Evolutionary conservation across 129 eudicot genomes (phyloP).

Genomic region (Tagetes patula): DNA sequence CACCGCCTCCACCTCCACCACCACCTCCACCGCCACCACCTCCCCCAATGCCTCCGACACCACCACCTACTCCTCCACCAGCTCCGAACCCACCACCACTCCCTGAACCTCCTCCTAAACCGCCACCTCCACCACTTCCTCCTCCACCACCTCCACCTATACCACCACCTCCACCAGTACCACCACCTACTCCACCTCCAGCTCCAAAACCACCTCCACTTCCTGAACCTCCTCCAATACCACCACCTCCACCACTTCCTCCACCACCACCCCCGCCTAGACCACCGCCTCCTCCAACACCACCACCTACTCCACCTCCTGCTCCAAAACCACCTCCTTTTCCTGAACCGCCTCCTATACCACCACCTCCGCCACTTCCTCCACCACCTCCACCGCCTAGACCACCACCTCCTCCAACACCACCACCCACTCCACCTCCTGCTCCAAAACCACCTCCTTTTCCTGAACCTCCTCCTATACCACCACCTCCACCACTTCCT

Average conservation of each 20-base stretch:
- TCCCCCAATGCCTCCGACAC: background rate
- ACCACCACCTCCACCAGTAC: slow-evolving; percentile 18
- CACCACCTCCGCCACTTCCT: slow-evolving; percentile 19
- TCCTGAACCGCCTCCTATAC: slow-evolving; percentile 1
- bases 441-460: slow-evolving; percentile 12
- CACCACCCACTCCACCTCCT: background rate
- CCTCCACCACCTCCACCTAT: slow-evolving; percentile 17
- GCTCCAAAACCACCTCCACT: slow-evolving; percentile 26
- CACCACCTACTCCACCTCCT: slow-evolving; percentile 22
- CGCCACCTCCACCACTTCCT: slow-evolving; percentile 38
- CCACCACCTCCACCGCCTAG: background rate
- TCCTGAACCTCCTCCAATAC: slow-evolving; percentile 21
- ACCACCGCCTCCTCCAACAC: slow-evolving; percentile 13
- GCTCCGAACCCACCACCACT: slow-evolving; percentile 9
- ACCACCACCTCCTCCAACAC: slow-evolving; percentile 15
- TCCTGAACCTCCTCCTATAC: background rate
- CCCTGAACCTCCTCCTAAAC: slow-evolving; percentile 4
- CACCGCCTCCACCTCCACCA: background rate
- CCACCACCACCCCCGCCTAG: slow-evolving; percentile 14
- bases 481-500: slow-evolving; percentile 24
- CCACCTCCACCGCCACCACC: slow-evolving; percentile 30
- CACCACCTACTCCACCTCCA: slow-evolving; percentile 22
- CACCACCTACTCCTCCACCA: slow-evolving; percentile 7
- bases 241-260: slow-evolving; percentile 21
- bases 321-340: slow-evolving; percentile 13